Conservation (phyloP, 225 moss, liverwort and hornwort species). For the Physcomitrium patens region DNA sequence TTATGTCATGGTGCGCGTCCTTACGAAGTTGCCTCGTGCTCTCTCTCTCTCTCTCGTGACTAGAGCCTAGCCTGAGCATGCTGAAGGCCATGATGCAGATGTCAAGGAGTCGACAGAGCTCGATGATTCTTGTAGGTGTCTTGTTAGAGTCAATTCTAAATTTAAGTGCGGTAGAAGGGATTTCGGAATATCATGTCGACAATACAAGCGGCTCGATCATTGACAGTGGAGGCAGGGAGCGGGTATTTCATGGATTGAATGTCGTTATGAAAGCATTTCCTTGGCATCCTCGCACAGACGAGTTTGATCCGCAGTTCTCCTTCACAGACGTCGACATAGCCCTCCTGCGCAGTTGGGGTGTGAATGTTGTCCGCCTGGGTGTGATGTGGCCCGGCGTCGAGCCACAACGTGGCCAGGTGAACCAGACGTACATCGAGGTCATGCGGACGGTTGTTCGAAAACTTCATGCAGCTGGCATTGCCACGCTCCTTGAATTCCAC, state of each 20-base stretch:
- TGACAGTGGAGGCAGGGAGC: conserved; percentile 67
- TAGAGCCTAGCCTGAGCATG: neutral
- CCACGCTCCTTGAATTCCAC: conserved; percentile 77
- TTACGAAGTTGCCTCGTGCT: neutral
- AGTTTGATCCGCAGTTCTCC: conserved; percentile 65
- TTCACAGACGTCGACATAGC: conserved; percentile 71
- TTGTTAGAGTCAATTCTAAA: neutral
- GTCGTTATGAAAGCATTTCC: conserved; percentile 84
- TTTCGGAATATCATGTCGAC: conserved; percentile 56
- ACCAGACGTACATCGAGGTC: conserved; percentile 66
- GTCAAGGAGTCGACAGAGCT: neutral
- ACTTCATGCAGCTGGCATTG: conserved; percentile 75
- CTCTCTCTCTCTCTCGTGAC: neutral
- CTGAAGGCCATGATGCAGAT: conserved; percentile 21
- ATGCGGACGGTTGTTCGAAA: conserved; percentile 65
- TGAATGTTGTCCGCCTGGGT: conserved; percentile 80
- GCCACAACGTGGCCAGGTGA: conserved; percentile 60
- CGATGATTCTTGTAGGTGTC: neutral
- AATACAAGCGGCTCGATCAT: conserved; percentile 58
- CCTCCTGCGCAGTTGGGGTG: conserved; percentile 66
- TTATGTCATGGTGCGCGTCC: conserved; percentile 28
- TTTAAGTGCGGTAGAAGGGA: conserved; percentile 9
- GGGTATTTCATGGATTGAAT: conserved; percentile 90
- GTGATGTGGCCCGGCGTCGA: conserved; percentile 94
- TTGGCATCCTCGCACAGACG: conserved; percentile 70